Conservation (phyloP, 805 yeast genomes). For the Groenewaldozyma salmanticensis region DNA sequence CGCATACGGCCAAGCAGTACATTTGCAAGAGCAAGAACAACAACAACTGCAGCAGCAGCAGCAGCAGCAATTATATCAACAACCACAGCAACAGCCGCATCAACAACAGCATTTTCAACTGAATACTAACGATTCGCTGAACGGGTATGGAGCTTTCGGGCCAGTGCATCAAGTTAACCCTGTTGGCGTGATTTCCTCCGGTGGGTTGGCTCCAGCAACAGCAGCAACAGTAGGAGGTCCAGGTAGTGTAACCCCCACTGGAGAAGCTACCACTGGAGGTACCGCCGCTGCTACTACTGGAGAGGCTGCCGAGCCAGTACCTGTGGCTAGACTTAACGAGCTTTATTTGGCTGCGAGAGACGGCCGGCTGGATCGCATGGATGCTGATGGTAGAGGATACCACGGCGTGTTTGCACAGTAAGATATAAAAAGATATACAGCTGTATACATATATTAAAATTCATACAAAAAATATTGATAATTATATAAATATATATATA, state of each 20-base stretch:
- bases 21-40: not conserved
- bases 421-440: not conserved
- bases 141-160: no score
- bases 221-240: not conserved
- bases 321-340: slow-evolving; percentile 39
- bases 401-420: slow-evolving; percentile 34
- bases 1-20: no score
- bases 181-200: not conserved
- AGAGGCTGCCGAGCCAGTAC: slow-evolving; percentile 30
- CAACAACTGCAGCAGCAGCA: slow-evolving; percentile 1
- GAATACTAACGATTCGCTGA: no score
- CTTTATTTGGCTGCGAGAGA: slow-evolving; percentile 46
- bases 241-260: not conserved
- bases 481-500: not conserved
- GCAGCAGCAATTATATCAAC: slow-evolving; percentile 11
- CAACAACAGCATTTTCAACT: slow-evolving; percentile 5
- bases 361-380: slow-evolving; percentile 45
- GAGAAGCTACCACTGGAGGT: not conserved
- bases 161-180: no score
- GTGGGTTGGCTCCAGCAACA: not conserved
- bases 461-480: not conserved
- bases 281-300: slow-evolving; percentile 20
- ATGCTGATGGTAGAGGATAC: slow-evolving; percentile 35
- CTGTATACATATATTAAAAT: not conserved
- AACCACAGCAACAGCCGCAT: not conserved